Conservation (phyloP, 768 basidiomycete species). For the Tricholoma saponaceum region DNA sequence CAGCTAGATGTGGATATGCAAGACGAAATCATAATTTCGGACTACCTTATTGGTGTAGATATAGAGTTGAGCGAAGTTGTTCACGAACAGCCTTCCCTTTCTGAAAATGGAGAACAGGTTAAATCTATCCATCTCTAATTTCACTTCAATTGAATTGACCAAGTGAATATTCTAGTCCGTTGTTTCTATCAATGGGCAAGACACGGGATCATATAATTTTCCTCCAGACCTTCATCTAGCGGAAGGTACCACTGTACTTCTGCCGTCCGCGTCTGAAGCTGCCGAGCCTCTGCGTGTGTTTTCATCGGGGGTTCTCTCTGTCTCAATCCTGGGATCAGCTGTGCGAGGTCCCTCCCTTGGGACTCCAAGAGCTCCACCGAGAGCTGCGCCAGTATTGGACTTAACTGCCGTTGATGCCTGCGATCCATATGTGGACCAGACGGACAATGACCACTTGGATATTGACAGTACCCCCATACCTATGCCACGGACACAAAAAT, state of each 20-base stretch:
- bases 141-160: background rate
- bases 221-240: background rate
- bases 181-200: background rate
- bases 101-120: background rate
- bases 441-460: background rate
- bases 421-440: background rate
- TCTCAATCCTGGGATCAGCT: background rate
- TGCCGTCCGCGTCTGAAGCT: background rate
- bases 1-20: background rate
- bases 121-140: background rate
- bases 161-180: background rate
- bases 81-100: background rate
- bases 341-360: background rate
- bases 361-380: background rate
- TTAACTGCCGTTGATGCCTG: background rate
- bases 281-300: constrained; percentile 3
- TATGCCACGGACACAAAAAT: background rate
- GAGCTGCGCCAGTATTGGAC: too few species aligned
- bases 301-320: constrained; percentile 7
- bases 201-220: too few species aligned
- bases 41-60: background rate
- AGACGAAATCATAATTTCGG: background rate
- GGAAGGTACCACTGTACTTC: background rate
- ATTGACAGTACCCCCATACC: background rate
- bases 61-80: background rate